Evolutionary conservation across 2,329 filamentous ascomycete species (phyloP).

Genomic region (Diaporthe australafricana): DNA sequence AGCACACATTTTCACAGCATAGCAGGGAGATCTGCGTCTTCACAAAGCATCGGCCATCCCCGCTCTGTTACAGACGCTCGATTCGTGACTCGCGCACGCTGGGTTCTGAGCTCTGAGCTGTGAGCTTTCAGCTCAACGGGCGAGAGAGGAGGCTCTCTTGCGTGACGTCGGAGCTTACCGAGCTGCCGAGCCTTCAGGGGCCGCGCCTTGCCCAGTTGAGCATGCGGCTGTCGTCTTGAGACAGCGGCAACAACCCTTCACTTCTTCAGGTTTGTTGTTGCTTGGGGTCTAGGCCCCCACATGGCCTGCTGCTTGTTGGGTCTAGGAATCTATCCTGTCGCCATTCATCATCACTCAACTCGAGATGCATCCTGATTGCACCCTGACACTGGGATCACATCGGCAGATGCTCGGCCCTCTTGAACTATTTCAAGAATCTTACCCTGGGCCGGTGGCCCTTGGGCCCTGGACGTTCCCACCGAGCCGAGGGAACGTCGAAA

Average conservation of each 20-base stretch:
- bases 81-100: slow-evolving; percentile 11
- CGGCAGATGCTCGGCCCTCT: slow-evolving; percentile 20
- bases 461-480: neutral
- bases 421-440: slow-evolving; percentile 27
- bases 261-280: slow-evolving; percentile 18
- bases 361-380: neutral
- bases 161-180: slow-evolving; percentile 30
- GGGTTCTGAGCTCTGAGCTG: neutral
- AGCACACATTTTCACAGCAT: neutral
- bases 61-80: slow-evolving; percentile 3
- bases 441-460: neutral
- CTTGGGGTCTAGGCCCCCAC: neutral
- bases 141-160: neutral
- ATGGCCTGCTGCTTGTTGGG: neutral
- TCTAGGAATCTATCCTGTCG: no score
- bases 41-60: slow-evolving; percentile 1
- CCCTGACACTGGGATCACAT: neutral
- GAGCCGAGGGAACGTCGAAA: neutral
- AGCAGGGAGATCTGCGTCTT: neutral
- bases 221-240: slow-evolving; percentile 32
- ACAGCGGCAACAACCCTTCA: slow-evolving; percentile 30
- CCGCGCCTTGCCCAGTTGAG: slow-evolving; percentile 12
- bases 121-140: neutral
- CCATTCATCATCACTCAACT: neutral
- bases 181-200: slow-evolving; percentile 21